These are phyloP conservation scores for Yamadazyma philogaea DNA, from an alignment of 805 yeast genomes.

Conservation along the genomic window DNA sequence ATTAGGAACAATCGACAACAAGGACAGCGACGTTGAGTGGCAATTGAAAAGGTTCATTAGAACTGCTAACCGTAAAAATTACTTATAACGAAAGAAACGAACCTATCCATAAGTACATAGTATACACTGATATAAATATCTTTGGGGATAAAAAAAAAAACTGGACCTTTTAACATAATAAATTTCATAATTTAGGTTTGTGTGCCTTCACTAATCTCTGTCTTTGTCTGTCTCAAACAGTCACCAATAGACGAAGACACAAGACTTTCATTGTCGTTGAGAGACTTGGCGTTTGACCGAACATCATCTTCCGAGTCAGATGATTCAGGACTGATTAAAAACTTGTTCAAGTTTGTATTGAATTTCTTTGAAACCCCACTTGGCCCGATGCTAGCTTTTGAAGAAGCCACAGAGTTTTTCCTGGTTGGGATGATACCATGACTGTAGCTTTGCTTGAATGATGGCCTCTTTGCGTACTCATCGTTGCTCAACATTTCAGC, in stretches of 20 bases:
- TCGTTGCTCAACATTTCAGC: constrained; percentile 77
- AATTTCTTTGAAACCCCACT: constrained; percentile 9
- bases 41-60: constrained; percentile 87
- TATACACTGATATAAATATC: constrained; percentile 13
- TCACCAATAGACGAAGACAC: constrained; percentile 38
- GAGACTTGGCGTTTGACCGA: constrained; percentile 9
- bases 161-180: background rate
- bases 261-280: constrained; percentile 34
- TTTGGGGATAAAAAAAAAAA: background rate
- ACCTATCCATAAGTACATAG: constrained; percentile 10
- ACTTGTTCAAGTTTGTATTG: constrained; percentile 15
- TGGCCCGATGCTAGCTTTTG: background rate
- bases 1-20: constrained; percentile 88
- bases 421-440: constrained; percentile 32
- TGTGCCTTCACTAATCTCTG: constrained; percentile 28
- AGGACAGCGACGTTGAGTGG: constrained; percentile 99
- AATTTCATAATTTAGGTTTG: background rate
- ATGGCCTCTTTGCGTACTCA: constrained; percentile 63
- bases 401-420: constrained; percentile 14
- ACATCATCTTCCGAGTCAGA: constrained; percentile 24
- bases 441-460: constrained; percentile 37
- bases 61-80: constrained; percentile 93
- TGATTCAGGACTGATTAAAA: constrained; percentile 27
- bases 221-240: constrained; percentile 37
- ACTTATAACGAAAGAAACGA: constrained; percentile 37